Conservation (phyloP, 192 early-diverging fungal genomes). For the Coemansia pectinata region DNA sequence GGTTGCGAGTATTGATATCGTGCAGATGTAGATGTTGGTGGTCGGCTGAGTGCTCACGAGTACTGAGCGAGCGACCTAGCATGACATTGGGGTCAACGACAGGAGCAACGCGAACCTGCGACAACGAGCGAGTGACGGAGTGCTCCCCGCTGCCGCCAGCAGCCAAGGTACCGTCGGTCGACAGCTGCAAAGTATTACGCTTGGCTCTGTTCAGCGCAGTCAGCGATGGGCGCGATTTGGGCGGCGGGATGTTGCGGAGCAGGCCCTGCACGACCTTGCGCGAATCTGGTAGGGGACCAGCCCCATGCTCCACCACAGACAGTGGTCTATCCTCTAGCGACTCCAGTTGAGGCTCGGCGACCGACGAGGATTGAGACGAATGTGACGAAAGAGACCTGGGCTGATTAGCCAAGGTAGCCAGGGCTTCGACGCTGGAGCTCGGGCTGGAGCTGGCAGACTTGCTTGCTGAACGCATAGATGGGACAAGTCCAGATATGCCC, state of each 20-base stretch:
- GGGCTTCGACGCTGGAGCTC: background rate
- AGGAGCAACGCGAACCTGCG: slow-evolving; percentile 8
- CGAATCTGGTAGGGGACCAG: slow-evolving; percentile 34
- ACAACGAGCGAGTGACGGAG: background rate
- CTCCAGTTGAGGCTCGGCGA: background rate
- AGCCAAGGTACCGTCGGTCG: background rate
- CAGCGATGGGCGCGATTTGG: slow-evolving; percentile 38
- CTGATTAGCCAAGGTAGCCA: background rate
- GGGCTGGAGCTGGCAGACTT: background rate
- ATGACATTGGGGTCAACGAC: slow-evolving; percentile 22
- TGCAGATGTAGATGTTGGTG: slow-evolving; percentile 1
- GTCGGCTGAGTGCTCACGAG: background rate
- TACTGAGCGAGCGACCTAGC: slow-evolving; percentile 4
- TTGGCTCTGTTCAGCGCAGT: slow-evolving; percentile 49
- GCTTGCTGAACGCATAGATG: background rate
- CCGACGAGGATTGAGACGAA: background rate
- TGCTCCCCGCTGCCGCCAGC: slow-evolving; percentile 10
- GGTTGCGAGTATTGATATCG: slow-evolving; percentile 5
- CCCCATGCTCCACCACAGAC: background rate
- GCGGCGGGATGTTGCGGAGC: slow-evolving; percentile 48
- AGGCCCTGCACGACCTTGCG: slow-evolving; percentile 50
- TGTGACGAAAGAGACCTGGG: background rate
- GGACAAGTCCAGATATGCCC: slow-evolving; percentile 17
- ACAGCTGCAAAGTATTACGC: slow-evolving; percentile 51
- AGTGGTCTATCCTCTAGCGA: background rate